phyloP scores from a whole-genome alignment of 495 filamentous ascomycete species.

The Penicillium egyptiacum region DNA sequence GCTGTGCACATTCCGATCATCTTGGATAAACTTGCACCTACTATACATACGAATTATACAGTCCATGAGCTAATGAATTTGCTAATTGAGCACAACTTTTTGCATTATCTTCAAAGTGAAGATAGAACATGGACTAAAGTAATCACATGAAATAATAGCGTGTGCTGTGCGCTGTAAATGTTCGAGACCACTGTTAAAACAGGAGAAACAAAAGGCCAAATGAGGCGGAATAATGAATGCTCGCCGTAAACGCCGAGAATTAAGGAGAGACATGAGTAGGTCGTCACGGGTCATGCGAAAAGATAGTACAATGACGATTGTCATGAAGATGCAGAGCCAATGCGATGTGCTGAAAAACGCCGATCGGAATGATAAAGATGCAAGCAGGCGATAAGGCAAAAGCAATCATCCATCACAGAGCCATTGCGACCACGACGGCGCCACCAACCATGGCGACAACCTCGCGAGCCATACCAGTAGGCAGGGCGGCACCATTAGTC shows the following conservation, averaged over 20 bases:
- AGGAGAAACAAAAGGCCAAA: neutral
- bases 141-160: slow-evolving; percentile 13
- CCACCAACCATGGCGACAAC: slow-evolving; percentile 47
- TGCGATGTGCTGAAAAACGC: slow-evolving; percentile 16
- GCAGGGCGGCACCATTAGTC: slow-evolving; percentile 37
- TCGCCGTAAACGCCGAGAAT: slow-evolving; percentile 13
- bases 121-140: slow-evolving; percentile 9
- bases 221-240: neutral
- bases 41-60: neutral
- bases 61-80: neutral
- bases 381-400: slow-evolving; percentile 1
- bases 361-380: slow-evolving; percentile 11
- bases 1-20: slow-evolving; percentile 22
- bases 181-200: neutral
- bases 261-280: slow-evolving; percentile 28
- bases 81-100: slow-evolving; percentile 1
- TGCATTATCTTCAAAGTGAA: slow-evolving; percentile 9
- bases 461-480: slow-evolving; percentile 36
- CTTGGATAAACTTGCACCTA: slow-evolving; percentile 8
- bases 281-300: slow-evolving; percentile 19
- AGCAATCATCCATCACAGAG: slow-evolving; percentile 26
- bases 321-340: slow-evolving; percentile 17
- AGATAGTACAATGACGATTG: slow-evolving; percentile 29
- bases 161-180: slow-evolving; percentile 16
- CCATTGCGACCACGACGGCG: slow-evolving; percentile 42